phyloP scores from a whole-genome alignment of 768 basidiomycete genomes.

The Psilocybe cubensis region DNA sequence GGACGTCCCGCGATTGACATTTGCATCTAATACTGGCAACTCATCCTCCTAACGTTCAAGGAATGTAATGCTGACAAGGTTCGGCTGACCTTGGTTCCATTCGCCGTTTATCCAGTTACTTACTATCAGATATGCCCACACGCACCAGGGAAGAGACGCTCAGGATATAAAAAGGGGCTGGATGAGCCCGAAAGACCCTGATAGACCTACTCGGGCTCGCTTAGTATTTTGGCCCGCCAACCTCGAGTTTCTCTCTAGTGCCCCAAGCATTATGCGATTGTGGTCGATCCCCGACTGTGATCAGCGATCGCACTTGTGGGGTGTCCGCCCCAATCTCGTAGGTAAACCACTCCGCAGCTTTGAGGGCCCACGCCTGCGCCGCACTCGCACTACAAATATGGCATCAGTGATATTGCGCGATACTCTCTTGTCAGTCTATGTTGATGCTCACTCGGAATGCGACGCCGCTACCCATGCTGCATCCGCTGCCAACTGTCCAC shows the following conservation, averaged over 20 bases:
- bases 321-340: conserved; percentile 62
- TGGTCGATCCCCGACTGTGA: conserved; percentile 35
- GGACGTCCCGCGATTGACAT: not conserved
- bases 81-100: not conserved
- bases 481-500: conserved; percentile 65
- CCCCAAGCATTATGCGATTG: conserved; percentile 53
- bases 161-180: not conserved
- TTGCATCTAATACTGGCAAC: not conserved
- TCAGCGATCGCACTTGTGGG: conserved; percentile 47
- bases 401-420: not conserved
- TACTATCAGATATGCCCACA: not conserved
- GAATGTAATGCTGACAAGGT: not conserved
- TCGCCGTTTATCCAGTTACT: not conserved
- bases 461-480: conserved; percentile 61
- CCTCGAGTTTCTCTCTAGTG: conserved; percentile 34
- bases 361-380: conserved; percentile 51
- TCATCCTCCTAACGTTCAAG: no score
- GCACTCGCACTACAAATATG: conserved; percentile 44
- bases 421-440: not conserved
- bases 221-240: conserved; percentile 35
- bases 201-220: not conserved
- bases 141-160: not conserved
- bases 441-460: conserved; percentile 59
- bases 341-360: conserved; percentile 56
- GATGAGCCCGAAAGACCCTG: not conserved